phyloP scores from a whole-genome alignment of 371 early-diverging fungal species.

The Mucor velutinosus region DNA sequence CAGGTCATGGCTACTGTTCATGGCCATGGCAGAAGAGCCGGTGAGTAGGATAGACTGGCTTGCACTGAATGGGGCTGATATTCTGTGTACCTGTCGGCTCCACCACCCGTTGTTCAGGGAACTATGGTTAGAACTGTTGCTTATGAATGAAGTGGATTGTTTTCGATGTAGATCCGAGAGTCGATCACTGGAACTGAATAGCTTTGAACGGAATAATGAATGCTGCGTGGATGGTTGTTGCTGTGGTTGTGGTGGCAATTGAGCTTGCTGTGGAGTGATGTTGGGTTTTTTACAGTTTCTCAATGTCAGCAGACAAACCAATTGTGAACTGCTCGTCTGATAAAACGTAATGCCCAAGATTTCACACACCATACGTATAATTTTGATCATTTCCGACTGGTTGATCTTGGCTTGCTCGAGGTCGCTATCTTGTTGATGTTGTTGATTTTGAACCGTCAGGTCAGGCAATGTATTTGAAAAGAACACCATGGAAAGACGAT shows the following conservation, averaged over 20 bases:
- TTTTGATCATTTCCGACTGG: constrained; percentile 33
- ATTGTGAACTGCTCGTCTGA: constrained; percentile 30
- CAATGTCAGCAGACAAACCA: constrained; percentile 44
- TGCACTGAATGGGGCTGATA: constrained; percentile 19
- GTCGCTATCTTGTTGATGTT: neutral
- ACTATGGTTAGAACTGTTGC: constrained; percentile 10
- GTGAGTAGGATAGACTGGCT: neutral
- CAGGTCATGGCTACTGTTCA: constrained; percentile 25
- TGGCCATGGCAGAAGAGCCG: constrained; percentile 6
- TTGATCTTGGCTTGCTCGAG: constrained; percentile 27
- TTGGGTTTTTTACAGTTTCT: constrained; percentile 29
- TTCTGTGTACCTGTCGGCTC: constrained; percentile 18
- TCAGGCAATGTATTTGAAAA: constrained; percentile 17
- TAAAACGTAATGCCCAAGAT: constrained; percentile 45
- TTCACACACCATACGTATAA: constrained; percentile 38
- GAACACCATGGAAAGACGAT: constrained; percentile 18
- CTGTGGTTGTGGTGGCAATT: neutral
- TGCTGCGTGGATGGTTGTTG: neutral
- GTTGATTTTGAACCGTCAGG: neutral
- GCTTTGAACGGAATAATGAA: constrained; percentile 23
- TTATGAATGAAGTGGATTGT: constrained; percentile 9
- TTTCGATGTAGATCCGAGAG: constrained; percentile 16
- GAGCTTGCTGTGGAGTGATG: neutral
- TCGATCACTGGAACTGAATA: constrained; percentile 17
- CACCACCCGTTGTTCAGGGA: constrained; percentile 16